Conservation (phyloP, 179 eudicot genomes). For the Spinacia oleracea region DNA sequence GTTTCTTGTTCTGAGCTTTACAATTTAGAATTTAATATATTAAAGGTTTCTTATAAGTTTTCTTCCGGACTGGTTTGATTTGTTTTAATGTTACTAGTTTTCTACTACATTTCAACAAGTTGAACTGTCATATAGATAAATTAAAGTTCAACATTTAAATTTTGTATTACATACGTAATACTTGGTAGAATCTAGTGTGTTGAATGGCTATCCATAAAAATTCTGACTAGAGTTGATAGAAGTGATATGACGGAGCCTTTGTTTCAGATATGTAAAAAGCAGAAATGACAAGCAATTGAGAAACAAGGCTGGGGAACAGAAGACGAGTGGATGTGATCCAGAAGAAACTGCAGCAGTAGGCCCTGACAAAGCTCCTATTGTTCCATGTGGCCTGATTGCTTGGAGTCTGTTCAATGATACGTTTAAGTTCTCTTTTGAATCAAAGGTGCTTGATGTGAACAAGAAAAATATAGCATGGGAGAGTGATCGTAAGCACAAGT, state of each 20-base stretch:
- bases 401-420: constrained; percentile 97
- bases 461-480: constrained; percentile 84
- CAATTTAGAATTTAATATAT: background rate
- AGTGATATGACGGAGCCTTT: background rate
- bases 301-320: constrained; percentile 27
- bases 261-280: constrained; percentile 81
- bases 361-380: constrained; percentile 43
- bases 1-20: background rate
- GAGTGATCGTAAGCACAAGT: constrained; percentile 86
- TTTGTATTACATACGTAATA: background rate
- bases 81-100: background rate
- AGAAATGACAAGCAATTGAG: constrained; percentile 78
- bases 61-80: too few relatives aligned
- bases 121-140: background rate
- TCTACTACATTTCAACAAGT: background rate
- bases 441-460: constrained; percentile 47
- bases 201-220: too few relatives aligned
- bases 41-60: too few relatives aligned
- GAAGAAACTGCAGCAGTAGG: constrained; percentile 36
- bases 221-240: background rate
- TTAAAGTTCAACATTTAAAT: background rate
- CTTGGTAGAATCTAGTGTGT: too few relatives aligned
- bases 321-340: constrained; percentile 52
- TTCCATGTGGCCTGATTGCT: constrained; percentile 94
- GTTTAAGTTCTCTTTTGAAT: constrained; percentile 51